Conservation (phyloP, 139 green algal genomes). For the Chlorella sp. region DNA sequence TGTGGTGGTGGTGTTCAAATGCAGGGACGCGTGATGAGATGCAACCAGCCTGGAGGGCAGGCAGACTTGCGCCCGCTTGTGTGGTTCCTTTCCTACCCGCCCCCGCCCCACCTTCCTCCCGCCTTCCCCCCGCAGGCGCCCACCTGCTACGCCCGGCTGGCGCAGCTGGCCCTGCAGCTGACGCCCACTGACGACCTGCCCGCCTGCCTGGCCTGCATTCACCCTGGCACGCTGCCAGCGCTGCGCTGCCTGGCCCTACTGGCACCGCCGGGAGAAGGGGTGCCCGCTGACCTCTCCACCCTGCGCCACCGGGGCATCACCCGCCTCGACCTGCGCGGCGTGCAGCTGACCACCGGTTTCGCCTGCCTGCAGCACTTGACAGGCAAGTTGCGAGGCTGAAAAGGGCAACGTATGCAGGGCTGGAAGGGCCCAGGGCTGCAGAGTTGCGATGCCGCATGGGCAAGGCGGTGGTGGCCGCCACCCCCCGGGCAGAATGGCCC, state of each 20-base stretch:
- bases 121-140: not conserved
- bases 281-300: not conserved
- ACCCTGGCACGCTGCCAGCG: constrained; percentile 9
- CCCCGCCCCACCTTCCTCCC: not conserved
- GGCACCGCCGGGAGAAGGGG: not conserved
- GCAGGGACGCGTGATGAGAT: not conserved
- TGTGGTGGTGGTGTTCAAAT: too few relatives aligned
- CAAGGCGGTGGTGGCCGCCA: too few relatives aligned
- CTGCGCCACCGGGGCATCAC: constrained; percentile 11
- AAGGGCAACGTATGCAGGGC: too few relatives aligned
- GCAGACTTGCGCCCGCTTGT: not conserved
- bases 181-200: not conserved
- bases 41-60: not conserved
- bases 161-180: constrained; percentile 7
- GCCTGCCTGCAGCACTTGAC: constrained; percentile 13
- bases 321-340: not conserved
- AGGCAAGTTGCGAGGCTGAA: not conserved
- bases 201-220: constrained; percentile 7
- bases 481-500: too few relatives aligned
- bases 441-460: too few relatives aligned
- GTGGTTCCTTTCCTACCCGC: not conserved
- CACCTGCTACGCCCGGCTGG: not conserved
- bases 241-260: constrained; percentile 32
- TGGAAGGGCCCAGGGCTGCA: too few relatives aligned
- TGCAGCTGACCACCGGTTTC: constrained; percentile 23